Evolutionary conservation across 2,329 filamentous ascomycete species (phyloP), one percentile per base, ranked within the genome.

Genomic region (Botrytis fragariae): DNA sequence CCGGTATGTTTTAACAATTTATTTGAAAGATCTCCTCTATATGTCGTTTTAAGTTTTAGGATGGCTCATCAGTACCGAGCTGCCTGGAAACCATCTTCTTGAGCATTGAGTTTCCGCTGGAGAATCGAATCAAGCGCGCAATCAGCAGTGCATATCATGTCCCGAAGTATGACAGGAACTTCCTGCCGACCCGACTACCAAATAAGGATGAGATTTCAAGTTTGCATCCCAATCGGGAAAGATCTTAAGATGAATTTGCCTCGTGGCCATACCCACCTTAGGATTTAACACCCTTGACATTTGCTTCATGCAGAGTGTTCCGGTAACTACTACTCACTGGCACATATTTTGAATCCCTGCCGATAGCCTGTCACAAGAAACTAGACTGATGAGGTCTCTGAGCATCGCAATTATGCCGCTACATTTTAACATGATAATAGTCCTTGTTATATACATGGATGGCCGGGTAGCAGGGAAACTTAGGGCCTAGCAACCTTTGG

Each of bases 1-100:
- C 75, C 73, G 76, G 79, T 79, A 79, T 75, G 79, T 79, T 71
- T 77, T 74, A 75, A 76, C 71, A 77, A 78, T 79, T 70, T 79
- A 78, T 76, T 72, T 79, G 73, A 75, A 48, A 75, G 64, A 74
- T 73, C 60, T 39, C 71, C 67, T 77, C 74, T 76, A 67, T 65
- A 69, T 62, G 45, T 22, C 25, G 60, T 75, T 74, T 71, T n/a
- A 32, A 48, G 61, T 68, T 72, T 54, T 68, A n/a, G 70, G 69
- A 75, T 75, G 75, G 77, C 77, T 78, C 76, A 71, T 75, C 71
- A 76, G 73, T 79, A 77, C 76, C 77, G 75, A 80, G 76, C 76
- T 74, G 74, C 72, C 73, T 71, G 44, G 32, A 29, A 48, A 42
- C 29, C 25, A 60, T 51, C 39, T 45, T 22, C 68, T 62, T 44